Base-by-base conservation (phyloP, 345 rosid species). In the Citrus unshiu region DNA sequence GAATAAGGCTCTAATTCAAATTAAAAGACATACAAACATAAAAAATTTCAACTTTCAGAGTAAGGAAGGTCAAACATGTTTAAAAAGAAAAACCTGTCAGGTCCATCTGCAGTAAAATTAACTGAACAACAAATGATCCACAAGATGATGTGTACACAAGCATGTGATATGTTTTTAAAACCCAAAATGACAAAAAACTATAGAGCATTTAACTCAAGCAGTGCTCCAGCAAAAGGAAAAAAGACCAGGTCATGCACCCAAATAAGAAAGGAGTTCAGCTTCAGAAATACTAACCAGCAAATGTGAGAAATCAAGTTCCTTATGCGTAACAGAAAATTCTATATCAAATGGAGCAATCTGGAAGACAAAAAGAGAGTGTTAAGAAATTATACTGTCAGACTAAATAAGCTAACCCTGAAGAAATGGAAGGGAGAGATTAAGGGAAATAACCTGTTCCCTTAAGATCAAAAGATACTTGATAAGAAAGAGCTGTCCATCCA, bases 241-340 rank as follows among this genome's bases (percentile, higher is more conserved):
- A 73, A 43, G n/a, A 43, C 19, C 25, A 68, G 59, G 35, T 32
- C 74, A 22, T 58, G 49, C 80, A 67, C 51, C 16, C 58, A 5
- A 46, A 73, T 21, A 12, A 12, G 21, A 39, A 12, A 60, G 51
- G 58, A 24, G 32, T 74, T 64, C 34, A 70, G 64, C 46, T 71
- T 39, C 18, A 12, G 71, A 77, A 73, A 79, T 83, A 89, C 99
- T 89, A 81, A 95, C 98, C 99, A 96, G 91, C 75, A 94, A 80
- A 84, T 96, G 97, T 62, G 99, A 91, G 91, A 96, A 96, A 86
- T 96, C 99, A 62, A 96, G 97, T 82, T 95, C 99, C 91, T 96
- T 96, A 91, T 96, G 88, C 34, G 97, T 94, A 79, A 92, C 97
- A 5, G 93, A 91, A 84, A 96, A 96, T 79, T 96, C 99, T 78